Evolutionary conservation across 306 rosid species (phyloP).

Genomic region (Calophaca sinica): DNA sequence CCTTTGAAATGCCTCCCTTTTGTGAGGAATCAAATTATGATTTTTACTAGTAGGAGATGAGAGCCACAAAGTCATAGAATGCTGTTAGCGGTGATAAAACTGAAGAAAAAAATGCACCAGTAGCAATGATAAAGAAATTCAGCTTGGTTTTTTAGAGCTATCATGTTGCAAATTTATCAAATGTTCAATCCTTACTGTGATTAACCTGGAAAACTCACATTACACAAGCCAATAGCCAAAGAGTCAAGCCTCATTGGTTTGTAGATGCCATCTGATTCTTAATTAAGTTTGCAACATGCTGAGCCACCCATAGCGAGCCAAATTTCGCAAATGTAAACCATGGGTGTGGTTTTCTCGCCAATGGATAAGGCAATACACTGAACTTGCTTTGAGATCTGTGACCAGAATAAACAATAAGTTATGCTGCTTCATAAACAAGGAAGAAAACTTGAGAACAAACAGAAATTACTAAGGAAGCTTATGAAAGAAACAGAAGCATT

Average conservation of each 20-base stretch:
- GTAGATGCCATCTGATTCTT: conserved; percentile 53
- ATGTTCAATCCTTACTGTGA: conserved; percentile 14
- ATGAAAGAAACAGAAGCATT: background rate
- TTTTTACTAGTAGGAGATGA: conserved; percentile 3
- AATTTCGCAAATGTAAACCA: conserved; percentile 75
- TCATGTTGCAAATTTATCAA: conserved; percentile 9
- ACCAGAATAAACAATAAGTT: conserved; percentile 42
- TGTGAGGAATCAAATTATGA: background rate
- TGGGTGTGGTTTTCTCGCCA: conserved; percentile 81
- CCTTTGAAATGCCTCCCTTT: background rate
- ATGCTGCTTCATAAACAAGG: conserved; percentile 2
- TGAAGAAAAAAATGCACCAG: conserved; percentile 18
- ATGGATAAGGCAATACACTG: conserved; percentile 62
- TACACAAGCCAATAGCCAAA: conserved; percentile 40
- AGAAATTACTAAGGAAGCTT: background rate
- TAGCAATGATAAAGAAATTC: conserved; percentile 15
- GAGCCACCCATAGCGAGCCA: conserved; percentile 88
- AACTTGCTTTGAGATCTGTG: conserved; percentile 77
- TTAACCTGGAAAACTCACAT: conserved; percentile 35
- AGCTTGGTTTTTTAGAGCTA: background rate
- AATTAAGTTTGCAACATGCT: conserved; percentile 74
- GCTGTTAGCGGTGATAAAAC: conserved; percentile 14
- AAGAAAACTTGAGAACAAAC: conserved; percentile 2
- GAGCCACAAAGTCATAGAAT: conserved; percentile 8
- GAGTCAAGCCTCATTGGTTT: conserved; percentile 46